phyloP scores from a whole-genome alignment of 2,329 filamentous ascomycete species.

The Sarocladium kiliense region DNA sequence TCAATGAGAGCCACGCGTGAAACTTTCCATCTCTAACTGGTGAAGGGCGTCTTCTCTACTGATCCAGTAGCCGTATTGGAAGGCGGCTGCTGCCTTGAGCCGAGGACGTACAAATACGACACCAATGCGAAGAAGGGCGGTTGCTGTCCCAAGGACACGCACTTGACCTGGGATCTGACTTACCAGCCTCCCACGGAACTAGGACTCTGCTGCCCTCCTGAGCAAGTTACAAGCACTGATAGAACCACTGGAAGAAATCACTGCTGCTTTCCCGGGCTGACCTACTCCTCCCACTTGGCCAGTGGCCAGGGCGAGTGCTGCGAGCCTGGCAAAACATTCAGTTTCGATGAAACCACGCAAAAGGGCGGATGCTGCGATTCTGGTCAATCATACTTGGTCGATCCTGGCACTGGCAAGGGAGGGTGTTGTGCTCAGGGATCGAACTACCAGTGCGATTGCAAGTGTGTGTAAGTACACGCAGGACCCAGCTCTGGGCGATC shows the following conservation, averaged over 20 bases:
- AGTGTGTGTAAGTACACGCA: neutral
- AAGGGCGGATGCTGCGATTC: neutral
- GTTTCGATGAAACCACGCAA: neutral
- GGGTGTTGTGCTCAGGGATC: neutral
- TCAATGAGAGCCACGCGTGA: neutral
- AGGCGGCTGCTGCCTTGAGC: neutral
- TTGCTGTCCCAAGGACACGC: slow-evolving; percentile 1
- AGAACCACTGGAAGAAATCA: neutral
- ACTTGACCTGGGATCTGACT: slow-evolving; percentile 3
- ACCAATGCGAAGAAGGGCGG: neutral
- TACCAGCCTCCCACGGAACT: neutral
- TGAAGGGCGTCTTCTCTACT: neutral
- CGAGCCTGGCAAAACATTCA: slow-evolving; percentile 3
- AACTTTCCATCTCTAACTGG: neutral
- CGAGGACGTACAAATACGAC: neutral
- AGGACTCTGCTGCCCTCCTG: neutral
- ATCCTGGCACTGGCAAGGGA: neutral
- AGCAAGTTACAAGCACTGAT: neutral
- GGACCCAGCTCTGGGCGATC: too few species aligned
- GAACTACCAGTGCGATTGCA: neutral
- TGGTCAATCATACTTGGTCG: neutral
- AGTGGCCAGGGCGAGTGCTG: slow-evolving; percentile 2
- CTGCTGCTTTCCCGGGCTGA: neutral
- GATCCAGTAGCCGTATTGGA: neutral
- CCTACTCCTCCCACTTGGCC: slow-evolving; percentile 3